Conservation (phyloP, 1,139 yeast genomes). For the Hyphopichia pseudoburtonii region DNA sequence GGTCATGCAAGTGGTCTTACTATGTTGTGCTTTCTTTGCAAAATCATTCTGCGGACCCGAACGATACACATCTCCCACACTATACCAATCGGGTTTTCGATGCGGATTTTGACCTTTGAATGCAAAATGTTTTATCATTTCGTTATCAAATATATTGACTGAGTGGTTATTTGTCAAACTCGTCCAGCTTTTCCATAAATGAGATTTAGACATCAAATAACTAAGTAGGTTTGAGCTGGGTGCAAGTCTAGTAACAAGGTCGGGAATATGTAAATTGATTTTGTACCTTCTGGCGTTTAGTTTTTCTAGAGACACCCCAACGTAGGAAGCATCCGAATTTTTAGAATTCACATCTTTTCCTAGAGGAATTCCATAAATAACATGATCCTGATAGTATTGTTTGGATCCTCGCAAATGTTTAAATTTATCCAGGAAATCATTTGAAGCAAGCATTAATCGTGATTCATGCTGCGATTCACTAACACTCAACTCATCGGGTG, state of each 20-base stretch:
- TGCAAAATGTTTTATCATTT: slow-evolving; percentile 11
- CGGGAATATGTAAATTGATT: slow-evolving; percentile 48
- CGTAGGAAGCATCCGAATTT: slow-evolving; percentile 4
- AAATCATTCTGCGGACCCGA: no score
- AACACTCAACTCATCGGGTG: slow-evolving; percentile 17
- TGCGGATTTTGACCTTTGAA: slow-evolving; percentile 14
- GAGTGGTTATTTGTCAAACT: slow-evolving; percentile 10
- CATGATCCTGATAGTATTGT: slow-evolving; percentile 23
- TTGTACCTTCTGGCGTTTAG: slow-evolving; percentile 29
- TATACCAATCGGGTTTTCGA: slow-evolving; percentile 5
- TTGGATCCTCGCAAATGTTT: slow-evolving; percentile 25
- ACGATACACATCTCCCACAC: slow-evolving; percentile 10
- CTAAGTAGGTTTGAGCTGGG: slow-evolving; percentile 28
- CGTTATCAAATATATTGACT: slow-evolving; percentile 13
- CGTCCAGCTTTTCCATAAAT: slow-evolving; percentile 9
- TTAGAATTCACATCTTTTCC: slow-evolving; percentile 2
- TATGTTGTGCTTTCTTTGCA: no score
- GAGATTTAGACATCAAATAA: slow-evolving; percentile 12
- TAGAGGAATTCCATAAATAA: slow-evolving; percentile 29
- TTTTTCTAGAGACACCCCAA: slow-evolving; percentile 36
- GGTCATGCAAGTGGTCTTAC: slow-evolving; percentile 31
- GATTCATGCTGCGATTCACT: slow-evolving; percentile 11
- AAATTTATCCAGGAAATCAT: slow-evolving; percentile 21
- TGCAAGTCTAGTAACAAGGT: slow-evolving; percentile 30
- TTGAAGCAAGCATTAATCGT: slow-evolving; percentile 1